Percentiles rank a stretch among this genome's conserved stretches.
Evolutionary conservation across 2,329 filamentous ascomycete genomes (phyloP).

Genomic region (Colletotrichum lini): DNA sequence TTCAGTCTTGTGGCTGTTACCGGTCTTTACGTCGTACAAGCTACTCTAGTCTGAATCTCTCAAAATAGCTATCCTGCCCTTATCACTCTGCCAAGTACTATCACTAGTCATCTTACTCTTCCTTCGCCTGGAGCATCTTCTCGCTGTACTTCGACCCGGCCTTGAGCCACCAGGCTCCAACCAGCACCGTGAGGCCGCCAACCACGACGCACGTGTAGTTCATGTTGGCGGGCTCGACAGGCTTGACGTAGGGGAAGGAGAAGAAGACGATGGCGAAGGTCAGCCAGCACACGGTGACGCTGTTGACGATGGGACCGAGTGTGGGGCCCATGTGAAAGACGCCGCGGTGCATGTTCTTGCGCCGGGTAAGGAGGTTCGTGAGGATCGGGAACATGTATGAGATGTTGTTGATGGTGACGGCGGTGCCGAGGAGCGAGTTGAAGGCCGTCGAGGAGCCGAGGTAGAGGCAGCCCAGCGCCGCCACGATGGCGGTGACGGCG

Average conservation of each 20-base stretch:
- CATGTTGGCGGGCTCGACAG: conserved; percentile 58
- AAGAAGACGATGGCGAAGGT: conserved; percentile 60
- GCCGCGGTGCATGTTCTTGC: conserved; percentile 56
- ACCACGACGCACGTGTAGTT: conserved; percentile 65
- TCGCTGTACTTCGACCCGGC: conserved; percentile 55
- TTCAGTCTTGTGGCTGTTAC: neutral
- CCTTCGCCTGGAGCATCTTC: conserved; percentile 54
- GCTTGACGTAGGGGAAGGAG: conserved; percentile 59
- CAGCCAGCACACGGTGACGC: conserved; percentile 55
- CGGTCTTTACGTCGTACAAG: neutral
- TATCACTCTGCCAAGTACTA: neutral
- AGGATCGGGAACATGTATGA: conserved; percentile 62
- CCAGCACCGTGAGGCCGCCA: conserved; percentile 53
- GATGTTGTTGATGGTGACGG: conserved; percentile 60
- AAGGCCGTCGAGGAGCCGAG: conserved; percentile 60
- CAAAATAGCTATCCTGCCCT: neutral
- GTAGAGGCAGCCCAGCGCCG: conserved; percentile 59
- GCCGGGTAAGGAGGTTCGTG: conserved; percentile 58
- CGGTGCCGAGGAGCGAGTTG: conserved; percentile 57
- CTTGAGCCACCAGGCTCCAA: conserved; percentile 60
- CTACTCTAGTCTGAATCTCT: too few species aligned
- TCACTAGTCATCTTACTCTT: conserved; percentile 40
- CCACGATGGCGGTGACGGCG: conserved; percentile 52
- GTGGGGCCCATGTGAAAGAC: conserved; percentile 54
- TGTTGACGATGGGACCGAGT: conserved; percentile 54